Base-by-base conservation (phyloP, 2,329 filamentous ascomycete species). In the Dactylellina cionopaga region DNA sequence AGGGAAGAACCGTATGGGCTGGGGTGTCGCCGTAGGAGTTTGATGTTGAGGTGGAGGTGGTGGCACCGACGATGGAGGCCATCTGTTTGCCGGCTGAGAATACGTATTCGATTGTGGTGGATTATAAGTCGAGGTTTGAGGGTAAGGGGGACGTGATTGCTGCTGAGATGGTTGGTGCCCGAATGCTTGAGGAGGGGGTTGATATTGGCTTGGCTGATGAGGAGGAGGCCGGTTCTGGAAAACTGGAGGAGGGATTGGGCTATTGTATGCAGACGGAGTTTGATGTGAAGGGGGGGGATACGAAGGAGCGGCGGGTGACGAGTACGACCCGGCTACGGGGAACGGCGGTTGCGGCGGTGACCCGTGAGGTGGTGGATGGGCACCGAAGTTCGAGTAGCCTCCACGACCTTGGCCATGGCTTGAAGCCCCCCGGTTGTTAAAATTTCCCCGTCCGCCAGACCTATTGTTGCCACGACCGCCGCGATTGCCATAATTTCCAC, bases 1-100 rank as follows among this genome's bases (percentile, higher is more conserved):
- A 64, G 66, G 66, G 37, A 71, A 71, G 66, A 71, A 71, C 29
- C 66, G 35, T 56, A 71, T 59, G 5, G 66, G 66, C 33, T 71
- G 66, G 19, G 58, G 33, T 1, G 58, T 52, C 29, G 66, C 11
- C n/a, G 58, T 33, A 29, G 66, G 49, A 7, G 66, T 22, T 47
- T 71, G 66, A 17, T 70, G 65, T 22, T 51, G 47, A 35, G 64
- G 64, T 17, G 65, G 56, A 13, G 59, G 66, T 24, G 64, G 64
- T 27, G 65, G 65, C 11, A 47, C 58, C 4, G 58, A 33, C 24
- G 54, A 29, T 37, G 65, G 66, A 24, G 66, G 58, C 66, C 66
- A 71, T 59, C 66, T 43, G 33, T 64, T 64, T 15, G 66, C 13
- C 33, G 52, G n/a, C n/a, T 58, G 66, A 41, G 51, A 15, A 46